A percentile compares a stretch with the other conserved stretches of the same genome.
Evolutionary conservation across 495 filamentous ascomycete species (phyloP).

Genomic region (Mytilinidion resinicola): DNA sequence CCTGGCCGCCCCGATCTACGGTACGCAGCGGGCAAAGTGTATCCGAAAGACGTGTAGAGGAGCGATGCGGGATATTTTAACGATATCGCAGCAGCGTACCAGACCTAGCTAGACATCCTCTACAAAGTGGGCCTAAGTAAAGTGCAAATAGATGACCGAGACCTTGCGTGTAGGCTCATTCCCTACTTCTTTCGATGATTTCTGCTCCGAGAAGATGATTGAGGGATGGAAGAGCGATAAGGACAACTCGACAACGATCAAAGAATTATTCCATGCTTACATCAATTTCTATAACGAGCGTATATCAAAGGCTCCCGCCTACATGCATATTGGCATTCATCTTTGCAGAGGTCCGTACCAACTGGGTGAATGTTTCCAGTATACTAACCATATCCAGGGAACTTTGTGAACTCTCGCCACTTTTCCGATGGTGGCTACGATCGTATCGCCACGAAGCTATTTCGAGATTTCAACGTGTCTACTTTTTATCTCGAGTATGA

Average conservation of each 20-base stretch:
- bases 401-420: slow-evolving; percentile 48
- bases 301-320: slow-evolving; percentile 48
- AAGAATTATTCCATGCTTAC: slow-evolving; percentile 54
- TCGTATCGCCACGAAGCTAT: slow-evolving; percentile 58
- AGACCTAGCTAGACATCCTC: slow-evolving; percentile 53
- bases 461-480: slow-evolving; percentile 57
- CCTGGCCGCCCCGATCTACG: slow-evolving; percentile 58
- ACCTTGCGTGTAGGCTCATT: slow-evolving; percentile 44
- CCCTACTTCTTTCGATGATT: slow-evolving; percentile 20
- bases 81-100: slow-evolving; percentile 55
- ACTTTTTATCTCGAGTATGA: slow-evolving; percentile 68
- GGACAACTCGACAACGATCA: slow-evolving; percentile 45
- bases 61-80: slow-evolving; percentile 55
- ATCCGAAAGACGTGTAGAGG: slow-evolving; percentile 51
- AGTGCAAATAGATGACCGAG: slow-evolving; percentile 61
- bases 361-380: background rate
- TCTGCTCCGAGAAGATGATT: slow-evolving; percentile 60
- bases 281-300: slow-evolving; percentile 58
- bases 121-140: slow-evolving; percentile 58
- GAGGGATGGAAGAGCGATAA: slow-evolving; percentile 54
- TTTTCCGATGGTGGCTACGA: slow-evolving; percentile 66
- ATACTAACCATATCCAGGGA: slow-evolving; percentile 38
- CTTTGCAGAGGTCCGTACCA: slow-evolving; percentile 40
- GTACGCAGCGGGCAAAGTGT: slow-evolving; percentile 51
- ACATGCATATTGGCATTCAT: slow-evolving; percentile 62